Base-by-base conservation (phyloP, 768 basidiomycete genomes). In the Psilocybe cubensis region DNA sequence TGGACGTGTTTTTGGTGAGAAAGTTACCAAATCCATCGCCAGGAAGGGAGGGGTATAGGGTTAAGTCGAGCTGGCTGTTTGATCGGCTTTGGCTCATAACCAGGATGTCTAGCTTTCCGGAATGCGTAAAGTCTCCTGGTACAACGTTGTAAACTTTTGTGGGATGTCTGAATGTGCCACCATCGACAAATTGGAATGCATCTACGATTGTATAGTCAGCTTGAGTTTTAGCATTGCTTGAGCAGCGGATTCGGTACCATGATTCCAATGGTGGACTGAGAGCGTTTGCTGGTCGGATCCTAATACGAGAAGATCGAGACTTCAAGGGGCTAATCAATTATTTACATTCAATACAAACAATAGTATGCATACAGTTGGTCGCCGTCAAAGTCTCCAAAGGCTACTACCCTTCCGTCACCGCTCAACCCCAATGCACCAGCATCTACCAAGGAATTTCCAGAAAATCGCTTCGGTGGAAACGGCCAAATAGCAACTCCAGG, bases 371-470 rank as follows among this genome's bases (percentile, higher is more conserved):
- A 97, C 94, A 92, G 91, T 70, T 98, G 95, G 72, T 98, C 94
- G 4, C 92, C 95, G 70, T 98, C 87, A 72, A 96, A 96, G 76
- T 99, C 96, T 28, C 95, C 97, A 65, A 93, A 92, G 7, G 95
- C 96, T 58, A 93, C 80, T 18, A 97, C 82, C 50, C 91, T 81
- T 24, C 85, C 87, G 52, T 85, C 82, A n/a, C 78, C 80, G 45
- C 81, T 81, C 28, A 98, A 73, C 2, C 95, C 96, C 70, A 96
- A 77, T 1, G 86, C 74, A 7, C 94, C 96, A 2, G 94, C 88
- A 58, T 84, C 79, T 48, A 97, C 76, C 50, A 98, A 80, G 0
- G 89, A 82, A 65, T 95, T 96, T 52, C 87, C 85, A 9, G 81
- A 85, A 75, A 94, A 96, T 38, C 92, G 80, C 69, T 95, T 93